Evolutionary conservation across 495 filamentous ascomycete species (phyloP), one percentile per base, ranked within the genome.

Genomic region (Aspergillus asperescens): DNA sequence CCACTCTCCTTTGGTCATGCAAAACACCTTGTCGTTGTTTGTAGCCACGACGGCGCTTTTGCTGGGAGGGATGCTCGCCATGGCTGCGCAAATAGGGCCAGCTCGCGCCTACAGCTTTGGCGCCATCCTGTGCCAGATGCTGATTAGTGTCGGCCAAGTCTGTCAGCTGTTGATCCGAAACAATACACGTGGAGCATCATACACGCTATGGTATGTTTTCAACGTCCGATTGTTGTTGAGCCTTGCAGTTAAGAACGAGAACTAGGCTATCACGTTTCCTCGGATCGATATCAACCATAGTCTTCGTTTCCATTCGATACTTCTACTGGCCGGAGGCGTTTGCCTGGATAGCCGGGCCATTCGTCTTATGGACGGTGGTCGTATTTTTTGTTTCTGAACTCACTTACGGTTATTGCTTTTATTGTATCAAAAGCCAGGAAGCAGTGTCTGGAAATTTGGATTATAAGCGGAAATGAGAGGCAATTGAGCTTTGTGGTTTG

Each of bases 121-220:
- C 8, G 55, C 49, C 3, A 39, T 44, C 3, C 22, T 39, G 6
- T 48, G 44, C 38, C 49, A 57, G 35, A 43, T 57, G 24, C 55
- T 57, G 2, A 24, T 57, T 7, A 48, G 49, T 19, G 22, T 49
- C 5, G 49, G 49, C 13, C 24, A 40, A 22, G 4, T 53, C 16
- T 49, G 43, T 18, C 43, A 53, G 43, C 55, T 58, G 7, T 19
- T 58, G 7, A 48, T 18, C 38, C 43, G 55, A 6, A 46, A 31
- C 16, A 53, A 34, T 27, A 58, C 49, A 5, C 55, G 50, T 9
- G 43, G 54, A 22, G 54, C 54, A 6, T 56, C 54, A 19, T 51
- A 56, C 13, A 47, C 47, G 13, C 20, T 51, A 16, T 56, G 47
- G 54, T 56, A 51, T 13, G 47, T 40, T 37, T 34, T 28, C 6